Conservation (phyloP, 1,284 basidiomycete species). For the Melampsora larici-populina region DNA sequence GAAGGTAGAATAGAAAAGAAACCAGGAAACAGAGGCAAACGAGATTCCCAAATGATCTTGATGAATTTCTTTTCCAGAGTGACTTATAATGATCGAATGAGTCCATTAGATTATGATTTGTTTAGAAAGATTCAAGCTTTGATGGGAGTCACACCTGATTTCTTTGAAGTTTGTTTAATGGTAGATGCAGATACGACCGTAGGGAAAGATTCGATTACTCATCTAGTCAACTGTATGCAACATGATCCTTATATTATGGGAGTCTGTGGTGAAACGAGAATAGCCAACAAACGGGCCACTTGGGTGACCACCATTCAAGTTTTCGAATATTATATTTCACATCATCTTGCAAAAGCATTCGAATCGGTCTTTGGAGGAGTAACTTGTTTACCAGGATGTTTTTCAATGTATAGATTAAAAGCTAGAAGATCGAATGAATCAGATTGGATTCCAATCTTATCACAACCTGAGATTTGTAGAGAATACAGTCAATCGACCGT, state of each 20-base stretch:
- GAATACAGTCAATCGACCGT: slow-evolving; percentile 95
- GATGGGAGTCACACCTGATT: slow-evolving; percentile 99
- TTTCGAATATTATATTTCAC: slow-evolving; percentile 85
- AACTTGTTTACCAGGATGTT: slow-evolving; percentile 96
- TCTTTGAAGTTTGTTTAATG: slow-evolving; percentile 96
- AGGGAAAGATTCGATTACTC: slow-evolving; percentile 75
- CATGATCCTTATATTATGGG: slow-evolving; percentile 99
- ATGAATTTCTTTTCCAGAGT: slow-evolving; percentile 99
- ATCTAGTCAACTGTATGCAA: slow-evolving; percentile 95
- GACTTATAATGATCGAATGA: slow-evolving; percentile 99
- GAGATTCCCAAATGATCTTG: slow-evolving; percentile 95
- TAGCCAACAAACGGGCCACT: slow-evolving; percentile 93
- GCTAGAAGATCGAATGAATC: slow-evolving; percentile 79
- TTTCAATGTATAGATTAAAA: slow-evolving; percentile 99
- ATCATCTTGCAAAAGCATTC: slow-evolving; percentile 96
- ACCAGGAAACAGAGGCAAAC: slow-evolving; percentile 96
- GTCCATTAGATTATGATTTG: slow-evolving; percentile 92
- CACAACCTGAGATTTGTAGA: slow-evolving; percentile 94
- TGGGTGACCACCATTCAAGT: slow-evolving; percentile 99
- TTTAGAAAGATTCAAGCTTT: slow-evolving; percentile 94
- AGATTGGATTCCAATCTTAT: slow-evolving; percentile 96
- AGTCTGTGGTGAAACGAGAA: slow-evolving; percentile 95
- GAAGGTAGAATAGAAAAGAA: slow-evolving; percentile 81
- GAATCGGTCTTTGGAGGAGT: slow-evolving; percentile 99
- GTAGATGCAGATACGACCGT: slow-evolving; percentile 98